Conservation (phyloP, 2,329 filamentous ascomycete genomes). For the Scorias spongiosa region DNA sequence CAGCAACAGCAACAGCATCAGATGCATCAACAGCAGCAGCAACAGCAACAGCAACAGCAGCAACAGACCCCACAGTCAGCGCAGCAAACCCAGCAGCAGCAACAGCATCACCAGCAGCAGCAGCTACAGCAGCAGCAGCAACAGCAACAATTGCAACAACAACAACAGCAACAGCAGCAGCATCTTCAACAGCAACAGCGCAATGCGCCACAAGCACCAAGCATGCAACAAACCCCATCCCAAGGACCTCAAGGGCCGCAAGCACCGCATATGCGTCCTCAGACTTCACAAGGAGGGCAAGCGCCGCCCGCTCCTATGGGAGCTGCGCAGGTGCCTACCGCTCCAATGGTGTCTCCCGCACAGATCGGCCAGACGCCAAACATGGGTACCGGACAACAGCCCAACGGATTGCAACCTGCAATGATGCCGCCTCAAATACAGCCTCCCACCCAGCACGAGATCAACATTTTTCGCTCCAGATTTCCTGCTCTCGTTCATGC, state of each 20-base stretch:
- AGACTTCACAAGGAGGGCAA: not conserved
- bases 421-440: conserved; percentile 1
- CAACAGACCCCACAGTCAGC: not conserved
- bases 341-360: not conserved
- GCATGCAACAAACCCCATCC: not conserved
- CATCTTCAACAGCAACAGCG: not conserved
- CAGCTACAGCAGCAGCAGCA: not conserved
- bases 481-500: conserved; percentile 7
- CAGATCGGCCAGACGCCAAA: not conserved
- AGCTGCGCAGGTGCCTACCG: not conserved
- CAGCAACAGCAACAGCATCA: not conserved
- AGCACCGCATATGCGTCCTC: not conserved
- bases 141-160: not conserved
- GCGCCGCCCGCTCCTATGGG: not conserved
- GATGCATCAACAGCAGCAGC: not conserved
- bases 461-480: conserved; percentile 22
- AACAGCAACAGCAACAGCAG: not conserved
- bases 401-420: not conserved
- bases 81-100: conserved; percentile 4
- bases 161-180: not conserved
- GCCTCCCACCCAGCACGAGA: conserved; percentile 25
- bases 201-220: not conserved
- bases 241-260: not conserved
- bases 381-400: not conserved
- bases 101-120: conserved; percentile 11